Base-by-base conservation (phyloP, 2,329 filamentous ascomycete genomes). In the Penicillium thymicola region DNA sequence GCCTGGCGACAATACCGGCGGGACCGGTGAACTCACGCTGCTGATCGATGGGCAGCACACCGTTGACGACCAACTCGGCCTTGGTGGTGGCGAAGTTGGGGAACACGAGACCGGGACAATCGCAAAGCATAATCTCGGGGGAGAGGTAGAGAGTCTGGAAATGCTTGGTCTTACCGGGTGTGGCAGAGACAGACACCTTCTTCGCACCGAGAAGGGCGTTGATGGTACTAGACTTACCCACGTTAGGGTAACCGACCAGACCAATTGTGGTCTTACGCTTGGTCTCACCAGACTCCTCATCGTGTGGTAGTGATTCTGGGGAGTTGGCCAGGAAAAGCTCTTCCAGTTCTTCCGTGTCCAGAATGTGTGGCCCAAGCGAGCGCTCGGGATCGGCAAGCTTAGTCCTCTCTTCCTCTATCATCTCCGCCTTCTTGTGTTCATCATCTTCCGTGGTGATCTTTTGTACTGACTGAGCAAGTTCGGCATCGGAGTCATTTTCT, bases 191-290 rank as follows among this genome's bases (percentile, higher is more conserved):
- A 0, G 93, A 97, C 6, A 99, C 94, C 78, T 97, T 99, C 80
- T 97, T 99, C 54, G 94, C 88, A 49, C 95, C 95, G 57, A 97
- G 92, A n/a, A 99, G 84, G 41, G 94, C 93, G 78, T 99, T 99
- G 82, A 99, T 99, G 16, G 94, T 99, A 47, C 92, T 97, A 1
- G 95, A 99, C 78, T 99, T 99, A 77, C 94, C 94, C 61, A 99
- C 94, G 78, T 99, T 99, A 69, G 94, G 94, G 76, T 99, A 99
- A 57, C 94, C 94, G 37, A 99, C 94, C 21, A 99, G 81, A 66
- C 94, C 94, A 65, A 99, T 94, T 62, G 91, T 87, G 5, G 92
- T 88, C 74, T 95, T 97, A 52, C 81, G 76, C 57, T 78, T 79
- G 38, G 62, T 37, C 42, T 72, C 66, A 27, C 81, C 78, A 1